phyloP scores from a whole-genome alignment of 176 grass and related monocot species.

The Hordeum vulgare region DNA sequence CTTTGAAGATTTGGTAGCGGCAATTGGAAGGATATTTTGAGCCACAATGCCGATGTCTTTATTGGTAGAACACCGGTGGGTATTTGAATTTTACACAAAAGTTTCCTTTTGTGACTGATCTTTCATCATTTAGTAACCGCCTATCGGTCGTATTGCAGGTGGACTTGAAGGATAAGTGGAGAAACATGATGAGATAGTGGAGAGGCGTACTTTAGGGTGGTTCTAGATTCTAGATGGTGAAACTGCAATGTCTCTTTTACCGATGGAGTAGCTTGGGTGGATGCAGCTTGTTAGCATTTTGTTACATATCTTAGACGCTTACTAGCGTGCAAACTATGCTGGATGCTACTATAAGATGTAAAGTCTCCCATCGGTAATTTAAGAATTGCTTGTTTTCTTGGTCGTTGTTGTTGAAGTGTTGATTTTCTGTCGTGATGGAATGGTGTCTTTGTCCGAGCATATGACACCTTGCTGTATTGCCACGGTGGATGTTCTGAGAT shows the following conservation, averaged over 20 bases:
- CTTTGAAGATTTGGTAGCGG: slow-evolving; percentile 48
- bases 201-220: neutral
- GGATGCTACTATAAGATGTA: neutral
- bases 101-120: neutral
- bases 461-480: too few relatives aligned
- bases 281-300: too few relatives aligned
- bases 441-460: neutral
- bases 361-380: neutral
- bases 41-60: slow-evolving; percentile 45
- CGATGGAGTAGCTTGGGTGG: too few relatives aligned
- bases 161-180: slow-evolving; percentile 93
- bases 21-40: slow-evolving; percentile 65
- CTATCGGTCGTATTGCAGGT: slow-evolving; percentile 22
- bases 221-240: neutral
- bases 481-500: neutral
- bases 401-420: too few relatives aligned
- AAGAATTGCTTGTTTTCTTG: too few relatives aligned
- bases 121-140: neutral
- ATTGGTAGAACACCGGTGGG: slow-evolving; percentile 51
- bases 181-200: slow-evolving; percentile 58
- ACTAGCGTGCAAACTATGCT: too few relatives aligned
- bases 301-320: too few relatives aligned
- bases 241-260: neutral
- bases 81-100: neutral
- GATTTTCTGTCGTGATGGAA: neutral